These are phyloP conservation scores for Raffaelea ambrosiae DNA, from an alignment of 2,329 filamentous ascomycete species.

Conservation along the genomic window DNA sequence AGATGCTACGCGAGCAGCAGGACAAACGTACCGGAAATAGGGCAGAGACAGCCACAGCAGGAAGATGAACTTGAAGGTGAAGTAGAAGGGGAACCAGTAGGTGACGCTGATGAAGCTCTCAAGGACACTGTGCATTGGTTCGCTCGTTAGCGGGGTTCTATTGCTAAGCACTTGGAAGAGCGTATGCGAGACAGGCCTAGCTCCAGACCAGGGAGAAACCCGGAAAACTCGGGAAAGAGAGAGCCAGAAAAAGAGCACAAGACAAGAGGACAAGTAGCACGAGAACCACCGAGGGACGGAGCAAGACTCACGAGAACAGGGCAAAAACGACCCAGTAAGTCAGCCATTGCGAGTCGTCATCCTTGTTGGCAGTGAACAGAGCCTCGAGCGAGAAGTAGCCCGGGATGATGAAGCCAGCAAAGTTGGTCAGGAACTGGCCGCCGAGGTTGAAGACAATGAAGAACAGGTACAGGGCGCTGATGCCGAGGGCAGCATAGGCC, in stretches of 20 bases:
- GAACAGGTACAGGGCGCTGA: slow-evolving; percentile 77
- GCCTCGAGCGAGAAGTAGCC: slow-evolving; percentile 78
- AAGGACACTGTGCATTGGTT: slow-evolving; percentile 44
- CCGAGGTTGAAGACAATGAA: slow-evolving; percentile 89
- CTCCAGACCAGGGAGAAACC: background rate
- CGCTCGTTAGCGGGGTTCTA: background rate
- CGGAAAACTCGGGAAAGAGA: background rate
- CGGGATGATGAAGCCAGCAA: slow-evolving; percentile 74
- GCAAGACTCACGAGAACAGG: slow-evolving; percentile 57
- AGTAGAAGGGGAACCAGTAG: slow-evolving; percentile 99
- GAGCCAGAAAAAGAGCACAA: background rate
- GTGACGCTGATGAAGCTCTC: slow-evolving; percentile 79
- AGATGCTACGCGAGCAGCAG: too few species aligned
- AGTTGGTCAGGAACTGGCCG: slow-evolving; percentile 79
- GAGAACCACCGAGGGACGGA: background rate
- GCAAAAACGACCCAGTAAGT: slow-evolving; percentile 84
- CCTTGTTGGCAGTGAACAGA: slow-evolving; percentile 61
- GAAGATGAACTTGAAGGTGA: slow-evolving; percentile 97
- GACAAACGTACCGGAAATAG: slow-evolving; percentile 69
- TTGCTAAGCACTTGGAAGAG: background rate
- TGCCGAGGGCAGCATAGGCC: slow-evolving; percentile 71
- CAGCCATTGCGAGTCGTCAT: slow-evolving; percentile 75
- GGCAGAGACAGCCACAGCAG: slow-evolving; percentile 97
- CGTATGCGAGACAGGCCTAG: background rate
- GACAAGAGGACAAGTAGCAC: background rate